Evolutionary conservation across 2,329 filamentous ascomycete genomes (phyloP), one percentile per base, ranked within the genome.

Genomic region (Phaeosphaeriaceae sp.): DNA sequence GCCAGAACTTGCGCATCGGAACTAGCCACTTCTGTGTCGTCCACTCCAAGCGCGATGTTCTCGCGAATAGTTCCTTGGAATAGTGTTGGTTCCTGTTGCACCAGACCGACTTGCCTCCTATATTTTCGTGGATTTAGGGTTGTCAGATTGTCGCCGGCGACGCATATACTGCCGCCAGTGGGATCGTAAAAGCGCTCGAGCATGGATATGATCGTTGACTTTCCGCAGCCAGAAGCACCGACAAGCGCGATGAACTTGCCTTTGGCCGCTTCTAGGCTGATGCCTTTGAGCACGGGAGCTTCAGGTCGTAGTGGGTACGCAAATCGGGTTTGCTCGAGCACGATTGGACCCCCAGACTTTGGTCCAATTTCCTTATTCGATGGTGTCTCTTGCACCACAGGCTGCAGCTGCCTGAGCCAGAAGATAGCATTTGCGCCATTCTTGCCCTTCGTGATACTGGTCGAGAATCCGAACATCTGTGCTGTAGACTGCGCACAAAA

Each of bases 161-260:
- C 84, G 58, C 88, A 92, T 32, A 99, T 84, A 15, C 89, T 89
- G 13, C 95, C 95, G 0, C 87, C 85, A 0, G 95, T 84, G 0
- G 94, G 92, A 69, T 98, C 93, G 74, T 98, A 98, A 81, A 98
- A 98, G 32, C 95, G 91, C 77, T 98, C 94, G 30, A 98, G 83
- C 3, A 98, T 84, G 3, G 92, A 91, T 74, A 98, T 97, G 0
- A 94, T 96, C 0, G 95, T 98, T 51, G 89, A 93, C 82, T 99
- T 98, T 58, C 95, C 95, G 72, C 94, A 97, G 2, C 95, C 94
- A 48, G 91, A 95, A 0, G 94, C 91, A n/a, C 95, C 95, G 9
- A 98, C 95, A 2, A 98, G 86, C 0, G 94, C 95, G 8, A 94
- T 86, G 69, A 94, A 95, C 74, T 94, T 91, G 3, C 92, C 92